A percentile compares a stretch with the other conserved stretches of the same genome.
phyloP scores from a whole-genome alignment of 2,329 filamentous ascomycete genomes.

The Clonostachys rhizophaga region DNA sequence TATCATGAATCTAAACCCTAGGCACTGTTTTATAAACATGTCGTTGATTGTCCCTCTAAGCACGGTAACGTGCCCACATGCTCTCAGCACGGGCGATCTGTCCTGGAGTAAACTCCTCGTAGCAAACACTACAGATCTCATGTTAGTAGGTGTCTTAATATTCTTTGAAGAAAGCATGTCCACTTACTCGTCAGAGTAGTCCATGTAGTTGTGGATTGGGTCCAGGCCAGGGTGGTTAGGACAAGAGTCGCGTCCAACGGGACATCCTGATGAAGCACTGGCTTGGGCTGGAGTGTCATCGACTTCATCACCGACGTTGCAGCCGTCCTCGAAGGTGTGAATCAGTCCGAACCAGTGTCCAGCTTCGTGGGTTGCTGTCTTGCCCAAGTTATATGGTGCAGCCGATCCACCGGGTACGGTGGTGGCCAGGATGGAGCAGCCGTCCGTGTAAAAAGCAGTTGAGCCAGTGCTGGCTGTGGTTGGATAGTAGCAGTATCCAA shows the following conservation, averaged over 20 bases:
- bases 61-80: slow-evolving; percentile 29
- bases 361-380: slow-evolving; percentile 31
- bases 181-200: slow-evolving; percentile 34
- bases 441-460: slow-evolving; percentile 26
- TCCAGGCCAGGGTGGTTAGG: slow-evolving; percentile 21
- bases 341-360: slow-evolving; percentile 44
- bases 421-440: slow-evolving; percentile 29
- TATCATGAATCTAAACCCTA: too few relatives aligned
- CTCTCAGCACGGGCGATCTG: slow-evolving; percentile 33
- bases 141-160: background rate
- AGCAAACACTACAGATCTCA: slow-evolving; percentile 25
- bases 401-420: slow-evolving; percentile 28
- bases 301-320: slow-evolving; percentile 29
- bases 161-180: background rate
- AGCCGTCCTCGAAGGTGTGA: slow-evolving; percentile 41
- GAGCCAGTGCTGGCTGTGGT: slow-evolving; percentile 17
- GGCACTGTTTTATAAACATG: too few relatives aligned
- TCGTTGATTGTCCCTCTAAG: slow-evolving; percentile 1
- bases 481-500: slow-evolving; percentile 44
- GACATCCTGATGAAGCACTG: slow-evolving; percentile 25
- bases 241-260: slow-evolving; percentile 25
- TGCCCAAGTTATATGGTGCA: slow-evolving; percentile 15
- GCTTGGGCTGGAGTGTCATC: slow-evolving; percentile 32
- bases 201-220: slow-evolving; percentile 32
- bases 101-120: slow-evolving; percentile 35